Conservation (phyloP, 768 basidiomycete species). For the Dioszegia crocea region DNA sequence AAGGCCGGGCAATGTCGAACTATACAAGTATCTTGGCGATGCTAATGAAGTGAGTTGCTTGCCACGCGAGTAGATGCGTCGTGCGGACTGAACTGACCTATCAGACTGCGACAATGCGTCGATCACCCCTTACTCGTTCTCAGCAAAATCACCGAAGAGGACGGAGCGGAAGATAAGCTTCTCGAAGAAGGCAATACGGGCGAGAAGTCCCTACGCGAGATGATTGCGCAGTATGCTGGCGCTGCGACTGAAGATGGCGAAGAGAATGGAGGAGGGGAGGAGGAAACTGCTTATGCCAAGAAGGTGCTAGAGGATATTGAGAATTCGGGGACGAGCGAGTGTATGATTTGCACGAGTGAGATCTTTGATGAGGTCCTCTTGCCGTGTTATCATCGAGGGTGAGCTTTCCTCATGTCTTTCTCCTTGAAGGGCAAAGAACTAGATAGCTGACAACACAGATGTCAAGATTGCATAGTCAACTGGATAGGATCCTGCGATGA, state of each 20-base stretch:
- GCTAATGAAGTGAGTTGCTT: slow-evolving; percentile 71
- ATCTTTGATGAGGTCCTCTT: slow-evolving; percentile 57
- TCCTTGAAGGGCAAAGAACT: slow-evolving; percentile 52
- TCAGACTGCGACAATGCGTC: slow-evolving; percentile 81
- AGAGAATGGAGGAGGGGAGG: slow-evolving; percentile 49
- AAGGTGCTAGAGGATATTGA: slow-evolving; percentile 57
- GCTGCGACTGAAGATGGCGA: slow-evolving; percentile 39
- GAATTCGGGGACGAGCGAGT: slow-evolving; percentile 38
- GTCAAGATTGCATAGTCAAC: slow-evolving; percentile 82
- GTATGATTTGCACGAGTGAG: slow-evolving; percentile 53
- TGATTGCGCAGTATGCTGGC: slow-evolving; percentile 44
- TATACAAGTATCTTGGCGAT: slow-evolving; percentile 65
- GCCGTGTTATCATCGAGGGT: slow-evolving; percentile 45
- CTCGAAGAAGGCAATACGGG: slow-evolving; percentile 31
- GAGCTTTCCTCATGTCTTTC: slow-evolving; percentile 58
- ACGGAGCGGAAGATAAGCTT: slow-evolving; percentile 50
- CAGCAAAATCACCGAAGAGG: slow-evolving; percentile 51
- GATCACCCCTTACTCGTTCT: slow-evolving; percentile 82
- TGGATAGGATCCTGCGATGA: slow-evolving; percentile 67
- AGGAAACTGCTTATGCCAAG: slow-evolving; percentile 30
- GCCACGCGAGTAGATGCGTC: background rate
- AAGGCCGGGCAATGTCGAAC: slow-evolving; percentile 76
- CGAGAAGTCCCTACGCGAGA: slow-evolving; percentile 29
- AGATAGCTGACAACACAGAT: slow-evolving; percentile 53
- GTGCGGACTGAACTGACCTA: background rate